phyloP scores from a whole-genome alignment of 345 rosid genomes.

The Ceriops tagal region DNA sequence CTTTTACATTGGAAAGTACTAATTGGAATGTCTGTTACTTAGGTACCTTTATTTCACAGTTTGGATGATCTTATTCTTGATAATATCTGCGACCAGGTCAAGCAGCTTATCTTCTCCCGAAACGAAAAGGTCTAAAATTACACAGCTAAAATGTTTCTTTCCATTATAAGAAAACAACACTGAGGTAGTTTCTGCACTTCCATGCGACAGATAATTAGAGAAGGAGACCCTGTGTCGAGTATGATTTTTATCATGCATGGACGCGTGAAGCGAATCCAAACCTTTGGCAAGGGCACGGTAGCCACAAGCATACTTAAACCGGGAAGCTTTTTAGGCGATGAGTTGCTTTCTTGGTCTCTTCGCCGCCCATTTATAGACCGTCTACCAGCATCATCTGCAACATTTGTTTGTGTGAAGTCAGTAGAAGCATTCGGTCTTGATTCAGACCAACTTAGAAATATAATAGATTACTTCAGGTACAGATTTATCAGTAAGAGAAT shows the following conservation, averaged over 20 bases:
- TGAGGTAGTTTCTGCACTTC: neutral
- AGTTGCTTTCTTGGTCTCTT: conserved; percentile 60
- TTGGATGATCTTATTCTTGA: conserved; percentile 57
- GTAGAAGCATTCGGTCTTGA: conserved; percentile 54
- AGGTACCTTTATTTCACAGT: conserved; percentile 62
- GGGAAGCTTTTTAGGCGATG: conserved; percentile 64
- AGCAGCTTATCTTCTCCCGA: conserved; percentile 50
- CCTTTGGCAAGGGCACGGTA: conserved; percentile 45
- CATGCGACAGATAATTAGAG: conserved; percentile 44
- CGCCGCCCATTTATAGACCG: conserved; percentile 51
- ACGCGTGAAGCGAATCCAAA: conserved; percentile 39
- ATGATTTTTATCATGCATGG: conserved; percentile 54
- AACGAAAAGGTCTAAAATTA: conserved; percentile 44
- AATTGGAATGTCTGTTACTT: neutral
- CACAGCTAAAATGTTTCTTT: neutral
- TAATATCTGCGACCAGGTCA: conserved; percentile 56
- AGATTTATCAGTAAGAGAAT: conserved; percentile 46
- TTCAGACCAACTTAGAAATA: conserved; percentile 37
- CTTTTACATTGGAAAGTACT: neutral
- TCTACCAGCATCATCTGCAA: conserved; percentile 55
- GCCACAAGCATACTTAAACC: conserved; percentile 43
- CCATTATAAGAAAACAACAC: neutral
- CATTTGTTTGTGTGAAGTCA: conserved; percentile 43
- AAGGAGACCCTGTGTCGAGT: conserved; percentile 58
- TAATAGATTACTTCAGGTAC: conserved; percentile 59